These are phyloP conservation scores for Citrus reticulata DNA, from an alignment of 345 rosid genomes.

Conservation along the genomic window DNA sequence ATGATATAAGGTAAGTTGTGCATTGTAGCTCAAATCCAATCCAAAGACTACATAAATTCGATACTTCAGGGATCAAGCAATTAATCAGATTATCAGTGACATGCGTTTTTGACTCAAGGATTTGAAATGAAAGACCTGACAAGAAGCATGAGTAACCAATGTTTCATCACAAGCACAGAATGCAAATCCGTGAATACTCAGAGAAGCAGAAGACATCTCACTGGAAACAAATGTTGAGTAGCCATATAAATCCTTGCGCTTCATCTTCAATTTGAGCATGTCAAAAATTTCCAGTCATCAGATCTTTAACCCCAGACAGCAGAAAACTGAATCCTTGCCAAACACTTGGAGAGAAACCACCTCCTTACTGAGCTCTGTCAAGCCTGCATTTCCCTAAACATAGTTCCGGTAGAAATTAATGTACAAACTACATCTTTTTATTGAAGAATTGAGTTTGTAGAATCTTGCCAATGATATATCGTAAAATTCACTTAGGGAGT, in stretches of 20 bases:
- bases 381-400: not conserved
- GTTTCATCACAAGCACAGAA: not conserved
- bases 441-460: not conserved
- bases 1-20: too few species aligned
- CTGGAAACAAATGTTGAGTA: not conserved
- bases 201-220: not conserved
- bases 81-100: not conserved
- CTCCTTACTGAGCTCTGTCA: not conserved
- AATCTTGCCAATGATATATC: not conserved
- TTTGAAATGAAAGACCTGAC: not conserved
- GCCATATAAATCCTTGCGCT: not conserved
- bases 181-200: not conserved
- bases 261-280: not conserved
- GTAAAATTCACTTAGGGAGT: conserved; percentile 8
- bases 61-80: too few species aligned
- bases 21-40: too few species aligned
- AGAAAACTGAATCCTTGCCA: not conserved
- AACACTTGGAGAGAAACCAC: not conserved
- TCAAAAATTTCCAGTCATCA: not conserved
- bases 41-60: too few species aligned
- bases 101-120: not conserved
- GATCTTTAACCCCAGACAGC: not conserved
- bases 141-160: not conserved
- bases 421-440: conserved; percentile 3
- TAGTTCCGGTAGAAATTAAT: conserved; percentile 1